Conservation (phyloP, 805 yeast species). For the Wickerhamia fluorescens region DNA sequence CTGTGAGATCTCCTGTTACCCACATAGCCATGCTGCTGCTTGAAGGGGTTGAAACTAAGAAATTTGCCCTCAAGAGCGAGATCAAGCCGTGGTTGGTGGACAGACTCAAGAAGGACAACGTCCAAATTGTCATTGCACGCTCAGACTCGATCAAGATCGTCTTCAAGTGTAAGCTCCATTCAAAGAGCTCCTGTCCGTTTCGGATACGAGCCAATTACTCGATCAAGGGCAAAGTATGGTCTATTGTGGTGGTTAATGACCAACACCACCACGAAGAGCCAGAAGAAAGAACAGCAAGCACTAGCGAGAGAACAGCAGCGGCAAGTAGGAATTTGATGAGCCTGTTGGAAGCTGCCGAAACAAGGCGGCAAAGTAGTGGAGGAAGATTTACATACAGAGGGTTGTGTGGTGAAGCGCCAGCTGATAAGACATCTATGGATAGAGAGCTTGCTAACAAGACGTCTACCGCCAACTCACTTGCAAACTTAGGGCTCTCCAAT, state of each 20-base stretch:
- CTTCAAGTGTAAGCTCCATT: slow-evolving; percentile 47
- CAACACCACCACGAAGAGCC: slow-evolving; percentile 45
- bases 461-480: no score
- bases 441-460: no score
- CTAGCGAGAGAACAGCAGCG: not conserved
- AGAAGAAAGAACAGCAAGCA: not conserved
- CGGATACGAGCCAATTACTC: slow-evolving; percentile 59
- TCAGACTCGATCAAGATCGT: slow-evolving; percentile 55
- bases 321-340: not conserved
- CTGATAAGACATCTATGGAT: no score
- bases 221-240: slow-evolving; percentile 46
- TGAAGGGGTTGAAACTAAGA: slow-evolving; percentile 14
- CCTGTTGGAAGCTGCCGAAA: not conserved
- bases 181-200: slow-evolving; percentile 48
- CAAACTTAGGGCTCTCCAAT: no score
- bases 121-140: slow-evolving; percentile 59
- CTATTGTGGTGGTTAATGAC: slow-evolving; percentile 53
- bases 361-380: no score
- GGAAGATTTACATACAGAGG: no score
- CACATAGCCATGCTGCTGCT: no score
- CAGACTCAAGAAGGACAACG: slow-evolving; percentile 43
- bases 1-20: no score
- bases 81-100: slow-evolving; percentile 58
- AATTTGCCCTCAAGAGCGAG: slow-evolving; percentile 32
- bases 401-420: no score